phyloP scores from a whole-genome alignment of 495 filamentous ascomycete genomes.

The Aspergillus haitiensis region DNA sequence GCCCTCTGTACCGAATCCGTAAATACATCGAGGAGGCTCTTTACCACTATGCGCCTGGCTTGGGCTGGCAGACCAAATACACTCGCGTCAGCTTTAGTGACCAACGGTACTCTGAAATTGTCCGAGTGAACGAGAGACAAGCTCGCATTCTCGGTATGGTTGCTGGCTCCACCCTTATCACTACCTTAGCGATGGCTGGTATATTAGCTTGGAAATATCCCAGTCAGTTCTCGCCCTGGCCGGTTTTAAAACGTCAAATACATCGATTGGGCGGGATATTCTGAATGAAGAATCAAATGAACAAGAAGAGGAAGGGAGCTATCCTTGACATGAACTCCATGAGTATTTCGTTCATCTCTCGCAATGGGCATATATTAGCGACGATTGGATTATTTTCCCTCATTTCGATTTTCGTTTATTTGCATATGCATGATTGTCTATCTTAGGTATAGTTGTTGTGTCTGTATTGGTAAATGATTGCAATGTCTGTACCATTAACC shows the following conservation, averaged over 20 bases:
- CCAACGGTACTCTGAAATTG: constrained; percentile 83
- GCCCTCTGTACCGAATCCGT: constrained; percentile 69
- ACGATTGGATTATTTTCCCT: neutral
- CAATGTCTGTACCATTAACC: neutral
- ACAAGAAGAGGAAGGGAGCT: neutral
- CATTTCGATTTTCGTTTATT: neutral
- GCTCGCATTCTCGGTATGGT: constrained; percentile 54
- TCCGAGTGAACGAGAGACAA: constrained; percentile 65
- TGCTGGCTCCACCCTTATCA: constrained; percentile 32
- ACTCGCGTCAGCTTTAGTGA: constrained; percentile 90
- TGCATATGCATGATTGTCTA: neutral
- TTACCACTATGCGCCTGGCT: constrained; percentile 66
- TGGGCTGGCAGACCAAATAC: constrained; percentile 92
- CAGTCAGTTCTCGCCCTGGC: constrained; percentile 11
- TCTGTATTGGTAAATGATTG: neutral
- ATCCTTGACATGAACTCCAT: neutral
- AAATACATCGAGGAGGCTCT: constrained; percentile 87
- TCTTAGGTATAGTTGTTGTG: neutral
- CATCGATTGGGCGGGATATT: constrained; percentile 8
- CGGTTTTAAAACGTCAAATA: constrained; percentile 11
- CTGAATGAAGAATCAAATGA: neutral
- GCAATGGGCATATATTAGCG: neutral
- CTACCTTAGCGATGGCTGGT: constrained; percentile 27
- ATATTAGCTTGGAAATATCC: constrained; percentile 39
- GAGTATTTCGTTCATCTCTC: neutral